Evolutionary conservation across 495 filamentous ascomycete genomes (phyloP).

Genomic region (Aspergillus egyptiacus): DNA sequence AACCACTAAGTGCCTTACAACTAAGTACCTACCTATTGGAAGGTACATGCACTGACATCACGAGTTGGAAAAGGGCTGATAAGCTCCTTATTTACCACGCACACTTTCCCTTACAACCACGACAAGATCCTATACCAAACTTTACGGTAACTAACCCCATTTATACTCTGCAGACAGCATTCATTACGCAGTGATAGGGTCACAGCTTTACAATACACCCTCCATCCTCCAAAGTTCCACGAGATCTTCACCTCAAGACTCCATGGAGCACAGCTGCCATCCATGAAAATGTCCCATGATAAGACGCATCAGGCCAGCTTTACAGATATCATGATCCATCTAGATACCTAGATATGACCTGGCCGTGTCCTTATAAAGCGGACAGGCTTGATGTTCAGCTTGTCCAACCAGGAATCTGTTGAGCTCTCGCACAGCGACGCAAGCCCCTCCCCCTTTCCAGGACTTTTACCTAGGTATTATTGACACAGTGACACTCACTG

Average conservation of each 20-base stretch:
- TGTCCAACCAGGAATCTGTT: not conserved
- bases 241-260: too few relatives aligned
- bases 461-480: too few relatives aligned
- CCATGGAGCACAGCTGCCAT: not conserved
- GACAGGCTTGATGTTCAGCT: not conserved
- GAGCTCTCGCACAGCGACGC: not conserved
- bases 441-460: conserved; percentile 5
- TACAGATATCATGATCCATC: not conserved
- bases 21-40: too few relatives aligned
- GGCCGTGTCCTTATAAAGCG: conserved; percentile 1
- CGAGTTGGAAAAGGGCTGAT: not conserved
- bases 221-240: not conserved
- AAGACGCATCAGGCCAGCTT: not conserved
- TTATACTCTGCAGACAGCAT: too few relatives aligned
- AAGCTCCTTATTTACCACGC: conserved; percentile 7
- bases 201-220: conserved; percentile 4
- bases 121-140: not conserved
- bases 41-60: conserved; percentile 13
- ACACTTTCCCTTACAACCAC: not conserved
- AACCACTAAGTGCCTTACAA: too few relatives aligned
- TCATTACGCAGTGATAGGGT: not conserved
- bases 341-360: too few relatives aligned
- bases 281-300: too few relatives aligned
- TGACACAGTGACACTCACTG: too few relatives aligned
- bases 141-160: not conserved